Base-by-base conservation (phyloP, 352 stramenopile species). In the Blastocystis sp. region DNA sequence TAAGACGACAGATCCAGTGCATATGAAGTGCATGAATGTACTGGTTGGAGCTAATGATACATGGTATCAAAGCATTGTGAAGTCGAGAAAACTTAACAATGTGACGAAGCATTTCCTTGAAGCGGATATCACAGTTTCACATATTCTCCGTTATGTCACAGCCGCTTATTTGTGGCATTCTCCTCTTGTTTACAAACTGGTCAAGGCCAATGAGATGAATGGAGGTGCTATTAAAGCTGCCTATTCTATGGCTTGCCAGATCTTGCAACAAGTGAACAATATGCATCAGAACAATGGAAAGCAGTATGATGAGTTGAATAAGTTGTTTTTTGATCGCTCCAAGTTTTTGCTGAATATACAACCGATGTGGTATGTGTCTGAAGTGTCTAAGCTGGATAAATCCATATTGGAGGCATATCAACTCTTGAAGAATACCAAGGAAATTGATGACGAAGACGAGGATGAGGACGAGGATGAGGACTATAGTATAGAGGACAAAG, bases 391-490 rank as follows among this genome's bases (percentile, higher is more conserved):
- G 39, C 43, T 84, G 8, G 53, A 47, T 9, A 26, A 15, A 8
- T 29, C 73, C 5, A 64, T 84, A 15, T 29, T 3, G 26, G 53
- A 64, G 5, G 26, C 73, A 6, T 84, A 84, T 64, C 73, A 84
- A 43, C 47, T 84, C 43, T 43, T 84, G 73, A 69, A 68, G 53
- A 84, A 84, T 37, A 34, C 50, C 20, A 84, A 84, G 20, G 73
- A 84, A 37, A 55, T 84, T n/a, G 73, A n/a, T 13, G 20, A 68
- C 3, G 73, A 54, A 43, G 73, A 84, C 37, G 73, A 84, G 4
- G 73, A 84, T 3, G 73, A 84, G 50, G 62, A 73, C 2, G 73
- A 84, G 39, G 69, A 80, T n/a, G 73, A 66, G 56, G 62, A 73
- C 20, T 20, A 11, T 9, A 18, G 20, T n/a, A n/a, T 45, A 29